A percentile compares a stretch with the other conserved stretches of the same genome.
Evolutionary conservation across 164 flowering plant genomes (phyloP).

Genomic region (Vitis cinerea): DNA sequence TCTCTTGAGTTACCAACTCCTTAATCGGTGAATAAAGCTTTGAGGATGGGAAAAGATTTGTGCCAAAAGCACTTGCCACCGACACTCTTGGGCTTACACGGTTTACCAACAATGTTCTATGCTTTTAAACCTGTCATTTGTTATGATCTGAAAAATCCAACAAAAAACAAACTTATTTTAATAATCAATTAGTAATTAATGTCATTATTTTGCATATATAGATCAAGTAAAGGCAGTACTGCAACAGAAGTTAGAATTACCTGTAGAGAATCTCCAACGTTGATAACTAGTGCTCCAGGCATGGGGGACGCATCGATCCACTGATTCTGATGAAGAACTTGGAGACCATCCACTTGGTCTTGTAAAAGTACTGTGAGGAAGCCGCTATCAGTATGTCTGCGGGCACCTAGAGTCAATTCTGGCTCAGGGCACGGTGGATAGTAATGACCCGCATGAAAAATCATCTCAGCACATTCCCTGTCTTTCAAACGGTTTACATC

Average conservation of each 20-base stretch:
- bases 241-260: background rate
- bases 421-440: slow-evolving; percentile 38
- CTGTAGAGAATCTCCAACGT: slow-evolving; percentile 31
- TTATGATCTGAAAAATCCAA: slow-evolving; percentile 13
- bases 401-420: slow-evolving; percentile 24
- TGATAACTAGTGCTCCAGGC: slow-evolving; percentile 24
- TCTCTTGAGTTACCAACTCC: slow-evolving; percentile 28
- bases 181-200: too few species aligned
- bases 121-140: slow-evolving; percentile 25
- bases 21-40: slow-evolving; percentile 27
- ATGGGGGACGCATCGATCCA: slow-evolving; percentile 29
- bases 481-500: slow-evolving; percentile 10
- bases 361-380: slow-evolving; percentile 35
- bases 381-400: slow-evolving; percentile 17
- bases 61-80: slow-evolving; percentile 20
- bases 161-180: too few species aligned
- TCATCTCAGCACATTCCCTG: slow-evolving; percentile 21
- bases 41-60: background rate
- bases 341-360: slow-evolving; percentile 34
- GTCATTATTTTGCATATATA: too few species aligned
- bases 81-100: slow-evolving; percentile 25
- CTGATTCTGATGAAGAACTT: slow-evolving; percentile 20
- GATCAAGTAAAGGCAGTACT: too few species aligned
- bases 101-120: slow-evolving; percentile 23
- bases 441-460: slow-evolving; percentile 13